Evolutionary conservation across 23 red algal species (phyloP), one percentile per base, ranked within the genome.

Genomic region (Cyanidiococcus yangmingshanensis): DNA sequence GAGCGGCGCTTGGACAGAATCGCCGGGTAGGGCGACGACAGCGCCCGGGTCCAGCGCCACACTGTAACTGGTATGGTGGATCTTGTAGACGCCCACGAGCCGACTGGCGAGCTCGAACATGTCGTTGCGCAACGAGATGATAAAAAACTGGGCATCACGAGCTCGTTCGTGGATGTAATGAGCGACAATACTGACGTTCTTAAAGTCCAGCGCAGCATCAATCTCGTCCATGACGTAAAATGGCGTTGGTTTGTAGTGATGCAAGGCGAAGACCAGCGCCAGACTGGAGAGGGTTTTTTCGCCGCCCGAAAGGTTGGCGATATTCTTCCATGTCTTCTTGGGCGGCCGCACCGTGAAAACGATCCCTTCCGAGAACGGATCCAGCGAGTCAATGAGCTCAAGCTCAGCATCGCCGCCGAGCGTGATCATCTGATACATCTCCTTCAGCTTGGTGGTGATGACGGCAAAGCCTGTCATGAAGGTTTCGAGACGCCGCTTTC

Each of bases 361-460:
- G 76, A 98, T 85, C 50, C 94, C 94, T 76, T 97, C 93, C 24
- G 93, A 89, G 51, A 98, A 98, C 1, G 88, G 94, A 67, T 98
- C 94, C 35, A 98, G 82, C 27, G 88, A 86, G 67, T 98, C 94
- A 25, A 98, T 88, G 34, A 92, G 86, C 75, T 98, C 94, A 31
- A 98, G 84, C 83, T 97, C 93, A 3, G 93, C 94, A 77, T 89
- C 94, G 2, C 94, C 94, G 1, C 88, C 94, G 0, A 98, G 45
- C 26, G 93, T 98, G 37, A 98, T 98, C 94, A 98, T 98, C 63
- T 98, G 94, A 79, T 98, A 98, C 58, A 98, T 59, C 75, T 91
- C 88, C 40, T 98, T 98, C 21, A 98, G 82, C 59, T 98, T 89
- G 0, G 84, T 76, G 29, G 87, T 85, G 68, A 98, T 98, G 38